Conservation (phyloP, 2,329 filamentous ascomycete species). For the Sclerotinia subarctica region DNA sequence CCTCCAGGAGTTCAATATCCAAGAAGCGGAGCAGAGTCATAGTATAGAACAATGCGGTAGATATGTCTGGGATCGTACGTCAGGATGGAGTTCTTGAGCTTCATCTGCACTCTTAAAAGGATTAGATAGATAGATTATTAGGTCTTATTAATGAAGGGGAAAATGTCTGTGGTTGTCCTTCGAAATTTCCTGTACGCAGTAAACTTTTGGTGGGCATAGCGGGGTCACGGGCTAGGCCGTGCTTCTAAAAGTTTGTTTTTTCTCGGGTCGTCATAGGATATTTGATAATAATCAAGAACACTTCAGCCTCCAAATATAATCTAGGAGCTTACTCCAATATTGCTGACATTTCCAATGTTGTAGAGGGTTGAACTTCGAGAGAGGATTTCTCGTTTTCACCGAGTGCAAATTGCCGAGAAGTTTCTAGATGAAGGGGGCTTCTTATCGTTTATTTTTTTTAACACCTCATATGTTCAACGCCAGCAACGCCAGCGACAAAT, state of each 20-base stretch:
- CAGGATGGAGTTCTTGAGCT: neutral
- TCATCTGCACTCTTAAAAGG: neutral
- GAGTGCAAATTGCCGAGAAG: neutral
- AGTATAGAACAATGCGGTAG: neutral
- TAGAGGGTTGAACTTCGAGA: neutral
- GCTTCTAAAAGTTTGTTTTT: neutral
- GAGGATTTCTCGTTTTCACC: neutral
- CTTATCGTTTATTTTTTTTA: neutral
- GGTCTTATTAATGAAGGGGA: neutral
- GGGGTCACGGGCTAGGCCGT: neutral
- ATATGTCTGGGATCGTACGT: neutral
- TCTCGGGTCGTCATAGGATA: neutral
- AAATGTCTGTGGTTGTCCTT: neutral
- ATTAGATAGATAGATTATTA: neutral
- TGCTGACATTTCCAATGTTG: neutral
- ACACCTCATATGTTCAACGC: no score
- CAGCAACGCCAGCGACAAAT: neutral
- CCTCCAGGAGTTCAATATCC: neutral
- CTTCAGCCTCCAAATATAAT: neutral
- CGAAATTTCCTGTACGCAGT: conserved; percentile 4
- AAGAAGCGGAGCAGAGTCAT: neutral
- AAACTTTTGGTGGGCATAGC: neutral
- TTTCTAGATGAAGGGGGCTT: neutral
- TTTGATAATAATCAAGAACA: neutral
- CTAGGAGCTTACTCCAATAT: neutral